Evolutionary conservation across 2,329 filamentous ascomycete species (phyloP).

Genomic region (Xylogone sp.): DNA sequence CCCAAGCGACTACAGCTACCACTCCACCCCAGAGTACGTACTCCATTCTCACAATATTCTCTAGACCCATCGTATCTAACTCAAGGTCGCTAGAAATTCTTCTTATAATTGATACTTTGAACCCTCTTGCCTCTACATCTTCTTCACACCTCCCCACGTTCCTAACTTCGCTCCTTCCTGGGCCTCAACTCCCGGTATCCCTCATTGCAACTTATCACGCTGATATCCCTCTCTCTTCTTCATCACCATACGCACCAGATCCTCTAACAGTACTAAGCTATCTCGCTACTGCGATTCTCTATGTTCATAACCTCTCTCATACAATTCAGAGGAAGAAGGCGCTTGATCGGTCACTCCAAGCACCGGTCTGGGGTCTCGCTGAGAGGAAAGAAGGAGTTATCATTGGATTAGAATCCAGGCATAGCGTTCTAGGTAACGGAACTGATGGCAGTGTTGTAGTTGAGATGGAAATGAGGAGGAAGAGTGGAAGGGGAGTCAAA

Average conservation of each 20-base stretch:
- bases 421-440: constrained; percentile 31
- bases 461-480: constrained; percentile 80
- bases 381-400: constrained; percentile 78
- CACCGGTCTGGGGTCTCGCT: constrained; percentile 74
- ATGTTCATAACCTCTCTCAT: constrained; percentile 69
- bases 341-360: constrained; percentile 67
- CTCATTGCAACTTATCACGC: constrained; percentile 78
- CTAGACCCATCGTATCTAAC: neutral
- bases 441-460: constrained; percentile 50
- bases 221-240: constrained; percentile 63
- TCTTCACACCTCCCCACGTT: constrained; percentile 61
- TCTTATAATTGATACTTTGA: constrained; percentile 76
- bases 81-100: constrained; percentile 55
- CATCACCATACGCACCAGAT: constrained; percentile 57
- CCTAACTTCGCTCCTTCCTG: constrained; percentile 64
- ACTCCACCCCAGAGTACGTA: constrained; percentile 34
- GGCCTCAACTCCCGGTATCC: constrained; percentile 55
- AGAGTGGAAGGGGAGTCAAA: constrained; percentile 33
- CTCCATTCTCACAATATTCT: neutral
- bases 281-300: constrained; percentile 83
- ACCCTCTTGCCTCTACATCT: constrained; percentile 54
- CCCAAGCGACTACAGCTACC: constrained; percentile 7
- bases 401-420: constrained; percentile 55
- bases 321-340: constrained; percentile 72
- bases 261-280: constrained; percentile 73